phyloP scores from a whole-genome alignment of 345 rosid species.

The Syzygium jambos region DNA sequence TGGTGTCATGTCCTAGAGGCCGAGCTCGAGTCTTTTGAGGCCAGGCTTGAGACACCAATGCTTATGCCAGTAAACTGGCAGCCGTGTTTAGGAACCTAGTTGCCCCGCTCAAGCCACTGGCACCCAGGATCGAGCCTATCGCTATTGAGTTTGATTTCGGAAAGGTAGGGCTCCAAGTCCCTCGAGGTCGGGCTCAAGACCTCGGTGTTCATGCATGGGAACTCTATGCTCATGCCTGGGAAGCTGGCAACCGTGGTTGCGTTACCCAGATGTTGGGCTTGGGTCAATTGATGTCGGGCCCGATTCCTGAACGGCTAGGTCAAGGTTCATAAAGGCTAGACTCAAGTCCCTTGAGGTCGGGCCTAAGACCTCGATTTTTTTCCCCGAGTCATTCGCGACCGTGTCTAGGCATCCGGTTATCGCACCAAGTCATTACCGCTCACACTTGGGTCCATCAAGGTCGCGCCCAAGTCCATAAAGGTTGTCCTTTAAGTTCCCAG shows the following conservation, averaged over 20 bases:
- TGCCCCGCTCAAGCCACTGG: not conserved
- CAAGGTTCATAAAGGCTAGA: not conserved
- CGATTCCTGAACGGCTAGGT: not conserved
- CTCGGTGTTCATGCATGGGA: not conserved
- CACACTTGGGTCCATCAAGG: not conserved
- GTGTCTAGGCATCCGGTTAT: not conserved
- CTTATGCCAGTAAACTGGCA: not conserved
- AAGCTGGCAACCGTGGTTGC: not conserved
- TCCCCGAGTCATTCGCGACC: not conserved
- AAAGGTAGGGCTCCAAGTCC: not conserved
- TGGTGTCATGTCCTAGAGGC: not conserved
- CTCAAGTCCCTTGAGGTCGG: not conserved
- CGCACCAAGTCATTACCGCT: not conserved
- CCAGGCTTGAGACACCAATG: not conserved
- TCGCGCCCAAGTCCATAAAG: not conserved
- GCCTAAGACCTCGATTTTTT: not conserved
- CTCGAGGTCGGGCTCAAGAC: not conserved
- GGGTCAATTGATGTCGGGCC: not conserved
- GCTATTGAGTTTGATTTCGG: not conserved
- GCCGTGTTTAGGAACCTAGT: accelerated
- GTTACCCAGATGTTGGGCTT: not conserved
- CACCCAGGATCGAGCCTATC: not conserved
- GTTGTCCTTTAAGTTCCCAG: not conserved
- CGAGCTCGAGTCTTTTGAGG: not conserved
- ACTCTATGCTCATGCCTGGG: not conserved